These are phyloP conservation scores for Solanum hybrid DNA, from an alignment of 305 asterid genomes.

Conservation along the genomic window DNA sequence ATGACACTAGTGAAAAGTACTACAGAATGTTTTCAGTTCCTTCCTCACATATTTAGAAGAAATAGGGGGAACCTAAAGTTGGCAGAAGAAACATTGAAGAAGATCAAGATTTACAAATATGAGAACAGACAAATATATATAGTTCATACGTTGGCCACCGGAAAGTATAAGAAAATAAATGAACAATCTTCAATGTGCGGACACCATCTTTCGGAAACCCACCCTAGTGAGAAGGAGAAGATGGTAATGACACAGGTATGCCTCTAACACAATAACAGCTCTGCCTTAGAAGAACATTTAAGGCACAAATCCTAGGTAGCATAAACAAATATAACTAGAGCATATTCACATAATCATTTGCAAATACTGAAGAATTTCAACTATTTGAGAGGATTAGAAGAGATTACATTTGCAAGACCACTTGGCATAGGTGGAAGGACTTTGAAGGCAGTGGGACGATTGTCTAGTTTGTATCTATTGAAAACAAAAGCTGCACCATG, in stretches of 20 bases:
- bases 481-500: conserved; percentile 37
- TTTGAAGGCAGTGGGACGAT: conserved; percentile 86
- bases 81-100: no score
- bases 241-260: neutral
- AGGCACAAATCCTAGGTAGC: neutral
- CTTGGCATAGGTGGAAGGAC: conserved; percentile 69
- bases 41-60: no score
- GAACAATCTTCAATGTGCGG: neutral
- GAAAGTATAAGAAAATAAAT: neutral
- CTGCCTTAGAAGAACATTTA: neutral
- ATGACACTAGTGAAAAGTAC: no score
- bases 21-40: no score
- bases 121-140: neutral
- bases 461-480: conserved; percentile 86
- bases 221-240: neutral
- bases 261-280: neutral
- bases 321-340: neutral
- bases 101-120: neutral
- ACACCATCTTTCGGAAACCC: neutral
- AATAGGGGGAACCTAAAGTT: no score
- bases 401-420: conserved; percentile 65
- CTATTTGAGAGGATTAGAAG: neutral
- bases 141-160: neutral
- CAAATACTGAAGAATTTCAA: neutral
- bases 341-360: neutral